Percentiles rank a stretch among this genome's conserved stretches.
Conservation (phyloP, 768 basidiomycete species). For the Collybia nuda region DNA sequence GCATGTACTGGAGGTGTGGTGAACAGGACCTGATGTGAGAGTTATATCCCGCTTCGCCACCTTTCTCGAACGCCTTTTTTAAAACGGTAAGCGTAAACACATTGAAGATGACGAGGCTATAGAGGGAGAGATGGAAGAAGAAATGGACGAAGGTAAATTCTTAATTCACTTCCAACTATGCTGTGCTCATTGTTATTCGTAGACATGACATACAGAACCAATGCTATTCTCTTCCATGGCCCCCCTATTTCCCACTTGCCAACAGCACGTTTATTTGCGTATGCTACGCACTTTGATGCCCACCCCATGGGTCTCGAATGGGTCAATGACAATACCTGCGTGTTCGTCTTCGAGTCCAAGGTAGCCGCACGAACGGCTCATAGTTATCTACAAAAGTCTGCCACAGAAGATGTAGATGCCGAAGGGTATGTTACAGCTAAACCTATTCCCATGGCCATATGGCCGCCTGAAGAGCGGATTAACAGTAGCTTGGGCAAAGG, state of each 20-base stretch:
- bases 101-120: constrained; percentile 29
- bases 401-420: constrained; percentile 50
- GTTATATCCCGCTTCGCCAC: constrained; percentile 21
- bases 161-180: neutral
- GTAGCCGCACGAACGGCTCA: constrained; percentile 52
- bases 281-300: constrained; percentile 75
- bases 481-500: constrained; percentile 69
- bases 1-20: constrained; percentile 33
- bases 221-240: constrained; percentile 75
- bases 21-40: constrained; percentile 46
- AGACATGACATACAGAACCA: constrained; percentile 52
- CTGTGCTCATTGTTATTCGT: constrained; percentile 3
- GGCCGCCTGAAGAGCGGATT: constrained; percentile 81
- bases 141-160: constrained; percentile 32
- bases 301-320: constrained; percentile 80
- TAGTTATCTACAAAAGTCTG: constrained; percentile 48
- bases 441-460: constrained; percentile 68
- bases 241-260: constrained; percentile 73
- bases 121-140: constrained; percentile 27
- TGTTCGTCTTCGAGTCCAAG: constrained; percentile 69
- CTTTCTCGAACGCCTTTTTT: constrained; percentile 15
- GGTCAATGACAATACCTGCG: constrained; percentile 82
- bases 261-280: constrained; percentile 78
- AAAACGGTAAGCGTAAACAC: constrained; percentile 50
- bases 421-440: constrained; percentile 64